phyloP scores from a whole-genome alignment of 1,139 yeast genomes.

The Zygoascus hellenicus region DNA sequence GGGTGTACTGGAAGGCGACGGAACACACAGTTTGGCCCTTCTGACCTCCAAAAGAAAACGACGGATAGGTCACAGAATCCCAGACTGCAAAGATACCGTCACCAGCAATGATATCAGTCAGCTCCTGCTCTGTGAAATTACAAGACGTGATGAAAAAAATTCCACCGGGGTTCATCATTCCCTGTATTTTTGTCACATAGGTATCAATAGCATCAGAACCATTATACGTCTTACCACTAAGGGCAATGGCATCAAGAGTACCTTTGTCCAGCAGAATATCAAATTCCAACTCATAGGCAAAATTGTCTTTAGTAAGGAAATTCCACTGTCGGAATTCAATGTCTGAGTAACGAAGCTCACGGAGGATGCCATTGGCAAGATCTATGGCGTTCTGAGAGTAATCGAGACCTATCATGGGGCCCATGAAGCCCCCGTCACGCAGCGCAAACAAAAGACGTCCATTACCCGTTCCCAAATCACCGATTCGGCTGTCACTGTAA shows the following conservation, averaged over 20 bases:
- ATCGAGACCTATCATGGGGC: conserved; percentile 66
- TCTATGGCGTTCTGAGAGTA: conserved; percentile 73
- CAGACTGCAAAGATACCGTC: conserved; percentile 41
- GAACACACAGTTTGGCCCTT: conserved; percentile 85
- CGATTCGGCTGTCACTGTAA: conserved; percentile 37
- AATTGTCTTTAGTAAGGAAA: conserved; percentile 9
- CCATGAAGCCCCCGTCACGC: conserved; percentile 51
- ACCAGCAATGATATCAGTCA: conserved; percentile 46
- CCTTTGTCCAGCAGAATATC: conserved; percentile 89
- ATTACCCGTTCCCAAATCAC: conserved; percentile 94
- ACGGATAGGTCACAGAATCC: conserved; percentile 67
- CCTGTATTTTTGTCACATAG: conserved; percentile 57
- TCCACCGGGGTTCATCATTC: conserved; percentile 45
- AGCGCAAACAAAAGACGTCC: conserved; percentile 79
- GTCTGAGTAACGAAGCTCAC: conserved; percentile 23
- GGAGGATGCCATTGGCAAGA: conserved; percentile 55
- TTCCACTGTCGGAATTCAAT: conserved; percentile 5
- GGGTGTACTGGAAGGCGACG: conserved; percentile 54
- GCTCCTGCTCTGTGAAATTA: conserved; percentile 80
- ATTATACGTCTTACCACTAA: conserved; percentile 52
- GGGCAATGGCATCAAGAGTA: conserved; percentile 92
- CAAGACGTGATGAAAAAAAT: conserved; percentile 80
- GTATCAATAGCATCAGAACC: conserved; percentile 50
- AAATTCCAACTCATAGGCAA: conserved; percentile 45
- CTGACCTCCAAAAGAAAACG: conserved; percentile 81